phyloP scores from a whole-genome alignment of 805 yeast species.

The Nadsonia fulvescens region DNA sequence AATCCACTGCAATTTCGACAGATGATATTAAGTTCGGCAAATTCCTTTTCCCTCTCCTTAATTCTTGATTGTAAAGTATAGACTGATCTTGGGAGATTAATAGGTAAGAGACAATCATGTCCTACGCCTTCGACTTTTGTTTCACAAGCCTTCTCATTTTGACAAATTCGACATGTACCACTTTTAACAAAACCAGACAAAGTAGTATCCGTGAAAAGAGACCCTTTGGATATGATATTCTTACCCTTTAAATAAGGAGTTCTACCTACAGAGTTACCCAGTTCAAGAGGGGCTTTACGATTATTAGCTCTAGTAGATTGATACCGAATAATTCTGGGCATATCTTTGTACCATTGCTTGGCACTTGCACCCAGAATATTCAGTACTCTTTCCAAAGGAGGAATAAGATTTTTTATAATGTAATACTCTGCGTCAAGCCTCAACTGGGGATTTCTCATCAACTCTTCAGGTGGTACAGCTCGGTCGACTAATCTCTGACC shows the following conservation, averaged over 20 bases:
- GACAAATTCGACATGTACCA: slow-evolving; percentile 1
- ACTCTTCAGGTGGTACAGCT: slow-evolving; percentile 61
- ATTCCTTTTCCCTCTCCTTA: slow-evolving; percentile 8
- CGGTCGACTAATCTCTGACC: slow-evolving; percentile 53
- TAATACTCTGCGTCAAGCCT: slow-evolving; percentile 71
- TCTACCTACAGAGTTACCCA: too few relatives aligned
- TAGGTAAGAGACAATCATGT: slow-evolving; percentile 7
- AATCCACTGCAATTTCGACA: slow-evolving; percentile 18
- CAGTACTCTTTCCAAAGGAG: slow-evolving; percentile 77
- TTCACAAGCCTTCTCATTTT: slow-evolving; percentile 3
- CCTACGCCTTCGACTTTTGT: slow-evolving; percentile 4
- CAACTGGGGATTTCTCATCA: slow-evolving; percentile 26
- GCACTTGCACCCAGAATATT: slow-evolving; percentile 71
- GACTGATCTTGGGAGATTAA: slow-evolving; percentile 7
- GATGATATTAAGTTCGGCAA: slow-evolving; percentile 11
- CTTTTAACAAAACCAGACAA: too few relatives aligned
- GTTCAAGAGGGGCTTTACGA: too few relatives aligned
- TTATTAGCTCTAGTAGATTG: slow-evolving; percentile 3
- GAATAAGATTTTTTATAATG: slow-evolving; percentile 64
- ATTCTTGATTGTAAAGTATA: slow-evolving; percentile 8
- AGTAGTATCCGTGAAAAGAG: slow-evolving; percentile 8
- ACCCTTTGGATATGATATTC: neutral
- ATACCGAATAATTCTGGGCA: slow-evolving; percentile 30
- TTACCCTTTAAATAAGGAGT: too few relatives aligned
- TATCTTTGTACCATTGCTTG: slow-evolving; percentile 51